Conservation (phyloP, 2,329 filamentous ascomycete genomes). For the Botrytis medusae region DNA sequence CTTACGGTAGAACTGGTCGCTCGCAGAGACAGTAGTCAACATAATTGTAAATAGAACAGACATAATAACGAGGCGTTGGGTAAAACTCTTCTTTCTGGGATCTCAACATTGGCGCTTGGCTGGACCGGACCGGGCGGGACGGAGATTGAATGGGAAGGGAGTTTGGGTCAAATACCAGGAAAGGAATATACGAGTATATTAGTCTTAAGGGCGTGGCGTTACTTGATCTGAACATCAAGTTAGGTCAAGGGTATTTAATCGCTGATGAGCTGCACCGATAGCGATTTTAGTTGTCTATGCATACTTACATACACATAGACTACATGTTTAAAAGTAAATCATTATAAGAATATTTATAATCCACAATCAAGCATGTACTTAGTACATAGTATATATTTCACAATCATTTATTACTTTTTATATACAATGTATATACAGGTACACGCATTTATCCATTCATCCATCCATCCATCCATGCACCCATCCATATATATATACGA, state of each 20-base stretch:
- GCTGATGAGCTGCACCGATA: background rate
- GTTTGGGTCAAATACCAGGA: constrained; percentile 10
- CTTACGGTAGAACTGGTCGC: constrained; percentile 29
- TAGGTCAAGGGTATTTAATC: background rate
- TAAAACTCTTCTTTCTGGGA: constrained; percentile 15
- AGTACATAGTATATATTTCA: background rate
- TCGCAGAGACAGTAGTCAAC: constrained; percentile 29
- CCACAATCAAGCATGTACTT: background rate
- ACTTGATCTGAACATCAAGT: background rate
- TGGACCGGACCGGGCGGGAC: background rate
- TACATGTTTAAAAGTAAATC: background rate
- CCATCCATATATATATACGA: constrained; percentile 2
- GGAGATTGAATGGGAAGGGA: background rate
- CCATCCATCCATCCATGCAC: too few relatives aligned
- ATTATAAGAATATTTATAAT: background rate
- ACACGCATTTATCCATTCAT: background rate
- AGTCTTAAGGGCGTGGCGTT: background rate
- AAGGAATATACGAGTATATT: background rate
- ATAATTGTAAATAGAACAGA: constrained; percentile 1
- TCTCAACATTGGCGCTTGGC: constrained; percentile 18
- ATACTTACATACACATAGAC: background rate
- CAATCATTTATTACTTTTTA: background rate
- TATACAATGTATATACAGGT: background rate
- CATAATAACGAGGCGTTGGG: constrained; percentile 14
- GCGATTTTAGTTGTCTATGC: background rate